Percentiles rank a stretch among this genome's conserved stretches.
Evolutionary conservation across 176 grass and related monocot species (phyloP).

Genomic region (Oropetium thomaeum): DNA sequence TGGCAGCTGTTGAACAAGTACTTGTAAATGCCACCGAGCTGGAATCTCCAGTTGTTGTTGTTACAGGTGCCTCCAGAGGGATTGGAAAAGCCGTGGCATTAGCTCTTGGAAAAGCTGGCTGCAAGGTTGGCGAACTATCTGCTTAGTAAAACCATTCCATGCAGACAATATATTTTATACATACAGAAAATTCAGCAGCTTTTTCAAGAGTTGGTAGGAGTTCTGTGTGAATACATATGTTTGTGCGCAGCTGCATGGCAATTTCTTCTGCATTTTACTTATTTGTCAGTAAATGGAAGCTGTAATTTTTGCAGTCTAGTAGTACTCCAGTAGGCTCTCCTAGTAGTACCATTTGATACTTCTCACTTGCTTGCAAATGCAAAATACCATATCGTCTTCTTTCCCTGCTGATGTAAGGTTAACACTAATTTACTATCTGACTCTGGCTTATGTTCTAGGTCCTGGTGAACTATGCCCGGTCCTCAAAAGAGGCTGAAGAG

Average conservation of each 20-base stretch:
- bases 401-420: background rate
- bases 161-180: background rate
- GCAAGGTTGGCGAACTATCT: constrained; percentile 59
- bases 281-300: background rate
- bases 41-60: constrained; percentile 82
- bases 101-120: constrained; percentile 82
- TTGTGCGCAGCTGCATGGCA: background rate
- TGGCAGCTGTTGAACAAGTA: constrained; percentile 59
- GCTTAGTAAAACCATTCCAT: background rate
- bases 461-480: constrained; percentile 94
- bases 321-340: background rate
- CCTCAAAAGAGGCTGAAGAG: constrained; percentile 92
- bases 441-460: constrained; percentile 51
- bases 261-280: background rate
- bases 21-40: constrained; percentile 39
- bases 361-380: background rate
- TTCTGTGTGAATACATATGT: background rate
- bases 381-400: background rate
- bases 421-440: constrained; percentile 2
- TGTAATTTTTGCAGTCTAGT: background rate
- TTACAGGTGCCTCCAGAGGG: constrained; percentile 95
- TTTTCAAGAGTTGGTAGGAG: background rate
- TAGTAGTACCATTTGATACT: background rate
- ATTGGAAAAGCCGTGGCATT: constrained; percentile 82
- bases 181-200: background rate